phyloP scores from a whole-genome alignment of 306 rosid species.

The Sphenostylis stenocarpa region DNA sequence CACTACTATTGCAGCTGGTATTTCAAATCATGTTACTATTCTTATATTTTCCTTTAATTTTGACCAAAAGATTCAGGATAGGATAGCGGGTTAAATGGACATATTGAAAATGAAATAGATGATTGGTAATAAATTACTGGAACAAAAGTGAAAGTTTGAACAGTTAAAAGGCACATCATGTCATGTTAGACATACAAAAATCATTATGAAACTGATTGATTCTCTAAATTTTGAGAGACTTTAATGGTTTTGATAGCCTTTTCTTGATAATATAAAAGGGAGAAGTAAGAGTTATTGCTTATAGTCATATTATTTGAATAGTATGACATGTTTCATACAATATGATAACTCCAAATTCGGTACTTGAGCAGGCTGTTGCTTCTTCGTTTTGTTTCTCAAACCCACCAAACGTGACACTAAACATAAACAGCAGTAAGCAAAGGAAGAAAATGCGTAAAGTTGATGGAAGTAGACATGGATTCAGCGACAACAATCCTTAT shows the following conservation, averaged over 20 bases:
- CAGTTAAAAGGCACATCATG: not conserved
- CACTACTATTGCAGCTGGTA: not conserved
- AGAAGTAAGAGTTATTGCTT: not conserved
- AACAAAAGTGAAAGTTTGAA: not conserved
- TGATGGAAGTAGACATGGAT: conserved; percentile 64
- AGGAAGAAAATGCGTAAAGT: conserved; percentile 60
- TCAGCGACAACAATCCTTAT: conserved; percentile 68
- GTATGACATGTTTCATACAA: not conserved
- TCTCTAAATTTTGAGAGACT: not conserved
- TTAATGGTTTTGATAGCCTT: not conserved
- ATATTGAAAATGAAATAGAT: not conserved
- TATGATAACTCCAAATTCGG: not conserved
- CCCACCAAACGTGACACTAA: conserved; percentile 83
- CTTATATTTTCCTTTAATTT: not conserved
- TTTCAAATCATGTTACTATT: not conserved
- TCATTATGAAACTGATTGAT: not conserved
- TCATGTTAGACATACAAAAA: not conserved
- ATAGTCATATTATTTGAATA: not conserved
- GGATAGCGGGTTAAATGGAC: not conserved
- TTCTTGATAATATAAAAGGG: not conserved
- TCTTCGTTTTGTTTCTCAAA: conserved; percentile 79
- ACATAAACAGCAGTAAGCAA: conserved; percentile 69
- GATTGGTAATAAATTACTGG: not conserved
- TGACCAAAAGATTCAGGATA: not conserved
- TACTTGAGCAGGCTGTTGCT: conserved; percentile 68